These are phyloP conservation scores for Didymella arachidicola DNA, from an alignment of 2,329 filamentous ascomycete genomes.

Conservation along the genomic window DNA sequence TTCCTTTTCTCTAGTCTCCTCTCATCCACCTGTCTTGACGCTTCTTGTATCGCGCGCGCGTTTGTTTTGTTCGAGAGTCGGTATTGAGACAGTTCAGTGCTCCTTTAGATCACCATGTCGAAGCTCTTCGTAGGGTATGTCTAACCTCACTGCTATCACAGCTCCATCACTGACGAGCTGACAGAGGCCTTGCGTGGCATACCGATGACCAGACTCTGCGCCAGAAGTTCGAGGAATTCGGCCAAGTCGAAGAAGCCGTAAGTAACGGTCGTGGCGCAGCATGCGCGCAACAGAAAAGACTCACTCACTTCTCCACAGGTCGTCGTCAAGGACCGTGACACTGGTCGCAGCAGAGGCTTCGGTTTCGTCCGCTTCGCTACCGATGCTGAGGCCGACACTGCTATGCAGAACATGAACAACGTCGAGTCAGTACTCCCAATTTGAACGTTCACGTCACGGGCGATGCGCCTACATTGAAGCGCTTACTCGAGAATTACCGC, in stretches of 20 bases:
- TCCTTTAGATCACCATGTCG: constrained; percentile 69
- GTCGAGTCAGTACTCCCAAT: constrained; percentile 73
- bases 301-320: constrained; percentile 65
- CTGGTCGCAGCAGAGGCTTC: constrained; percentile 94
- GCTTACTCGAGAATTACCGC: background rate
- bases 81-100: constrained; percentile 53
- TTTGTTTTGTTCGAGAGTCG: constrained; percentile 42
- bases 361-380: constrained; percentile 91
- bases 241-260: constrained; percentile 93
- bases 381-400: constrained; percentile 77
- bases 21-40: constrained; percentile 33
- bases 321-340: constrained; percentile 97
- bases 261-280: constrained; percentile 53
- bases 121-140: constrained; percentile 95
- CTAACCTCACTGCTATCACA: constrained; percentile 4
- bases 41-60: constrained; percentile 40
- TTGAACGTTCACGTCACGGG: background rate
- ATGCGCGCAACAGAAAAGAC: background rate
- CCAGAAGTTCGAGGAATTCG: constrained; percentile 91
- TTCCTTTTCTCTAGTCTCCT: constrained; percentile 30
- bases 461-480: background rate
- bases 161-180: constrained; percentile 18
- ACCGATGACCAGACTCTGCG: constrained; percentile 89
- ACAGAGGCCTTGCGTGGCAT: constrained; percentile 96
- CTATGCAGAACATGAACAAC: constrained; percentile 84